Base-by-base conservation (phyloP, 345 rosid genomes). In the Salix dunnii region DNA sequence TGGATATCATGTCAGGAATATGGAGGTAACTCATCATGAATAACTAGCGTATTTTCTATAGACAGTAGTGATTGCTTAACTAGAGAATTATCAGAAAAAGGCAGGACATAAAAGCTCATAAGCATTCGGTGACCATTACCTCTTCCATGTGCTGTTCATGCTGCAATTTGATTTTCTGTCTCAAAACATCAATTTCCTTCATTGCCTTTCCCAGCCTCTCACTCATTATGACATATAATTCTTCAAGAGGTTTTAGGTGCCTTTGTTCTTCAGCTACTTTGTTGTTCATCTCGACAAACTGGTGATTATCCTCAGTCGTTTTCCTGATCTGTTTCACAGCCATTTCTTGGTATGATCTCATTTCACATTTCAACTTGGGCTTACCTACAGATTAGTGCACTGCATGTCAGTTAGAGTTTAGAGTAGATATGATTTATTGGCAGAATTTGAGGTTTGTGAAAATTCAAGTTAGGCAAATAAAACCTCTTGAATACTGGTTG, bases 261-360 rank as follows among this genome's bases (percentile, higher is more conserved):
- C 71, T 89, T 77, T 74, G 81, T 62, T 83, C 85, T 67, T 77
- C 86, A 0, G 64, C 84, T 7, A 83, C 85, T 84, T 74, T 87
- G 82, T 82, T 83, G 77, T 88, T 87, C 12, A 75, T 76, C 84
- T 79, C 88, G 63, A 76, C 67, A 12, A 92, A 88, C 83, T 88
- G 89, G 83, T 90, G 94, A 66, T 86, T 89, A 25, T 90, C 94
- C 70, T 91, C 93, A 33, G 82, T 67, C 74, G 90, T 87, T 82
- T 88, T 86, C 84, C 86, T 88, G 60, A 88, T 73, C 65, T 87
- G 82, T 46, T 78, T 82, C 65, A 86, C 92, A 38, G 91, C 94
- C 93, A 87, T 84, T 85, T 94, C 95, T 35, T 86, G 88, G 78
- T 91, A 84, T 7, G 97, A 94, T 75, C 87, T 83, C 89, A 94